Evolutionary conservation across 208 protist species (phyloP).

Genomic region (Trypanosoma avium): DNA sequence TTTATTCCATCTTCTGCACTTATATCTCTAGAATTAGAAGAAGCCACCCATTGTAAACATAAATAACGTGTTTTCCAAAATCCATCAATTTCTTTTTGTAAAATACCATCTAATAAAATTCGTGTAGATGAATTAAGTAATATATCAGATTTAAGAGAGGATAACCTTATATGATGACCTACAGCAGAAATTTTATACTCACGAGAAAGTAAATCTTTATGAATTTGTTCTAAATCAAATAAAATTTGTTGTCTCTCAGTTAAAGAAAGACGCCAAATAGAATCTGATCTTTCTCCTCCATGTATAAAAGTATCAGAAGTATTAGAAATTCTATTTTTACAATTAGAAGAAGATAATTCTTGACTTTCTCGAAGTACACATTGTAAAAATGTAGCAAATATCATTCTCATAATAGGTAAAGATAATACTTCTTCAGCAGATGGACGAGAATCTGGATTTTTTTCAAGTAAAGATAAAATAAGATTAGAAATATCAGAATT

Average conservation of each 20-base stretch:
- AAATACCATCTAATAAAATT: slow-evolving; percentile 4
- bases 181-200: background rate
- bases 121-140: background rate
- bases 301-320: too few species aligned
- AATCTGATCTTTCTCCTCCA: background rate
- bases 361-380: background rate
- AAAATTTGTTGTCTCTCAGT: background rate
- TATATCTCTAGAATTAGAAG: background rate
- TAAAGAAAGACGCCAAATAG: background rate
- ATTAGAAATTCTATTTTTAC: background rate
- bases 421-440: slow-evolving; percentile 3
- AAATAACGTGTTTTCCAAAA: slow-evolving; percentile 14
- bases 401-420: slow-evolving; percentile 5
- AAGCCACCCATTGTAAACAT: background rate
- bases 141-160: background rate
- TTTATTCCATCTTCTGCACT: background rate
- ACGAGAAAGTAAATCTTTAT: background rate
- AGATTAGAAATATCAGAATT: slow-evolving; percentile 67
- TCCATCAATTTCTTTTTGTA: slow-evolving; percentile 5
- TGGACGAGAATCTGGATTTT: slow-evolving; percentile 6
- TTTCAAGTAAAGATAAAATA: slow-evolving; percentile 40
- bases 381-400: slow-evolving; percentile 2
- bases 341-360: background rate
- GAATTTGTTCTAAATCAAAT: background rate
- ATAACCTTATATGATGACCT: background rate